Evolutionary conservation across 768 basidiomycete species (phyloP).

Genomic region (Hirschioporus abietinus): DNA sequence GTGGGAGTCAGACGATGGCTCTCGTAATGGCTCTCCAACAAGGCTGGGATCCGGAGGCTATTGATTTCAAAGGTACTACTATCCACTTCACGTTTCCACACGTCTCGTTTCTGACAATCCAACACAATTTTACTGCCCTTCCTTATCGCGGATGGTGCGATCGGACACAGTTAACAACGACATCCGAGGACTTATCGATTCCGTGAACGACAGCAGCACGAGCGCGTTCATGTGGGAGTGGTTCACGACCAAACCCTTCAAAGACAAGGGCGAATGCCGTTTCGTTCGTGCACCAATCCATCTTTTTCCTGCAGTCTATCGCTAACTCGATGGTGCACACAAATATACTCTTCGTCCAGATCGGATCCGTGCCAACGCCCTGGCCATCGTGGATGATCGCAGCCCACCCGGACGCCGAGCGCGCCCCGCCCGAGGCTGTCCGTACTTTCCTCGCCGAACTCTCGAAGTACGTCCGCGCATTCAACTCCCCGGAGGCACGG

Average conservation of each 20-base stretch:
- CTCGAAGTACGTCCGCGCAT: slow-evolving; percentile 58
- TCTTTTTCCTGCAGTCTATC: slow-evolving; percentile 15
- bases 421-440: slow-evolving; percentile 47
- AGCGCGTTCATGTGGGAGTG: slow-evolving; percentile 95
- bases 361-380: slow-evolving; percentile 82
- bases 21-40: slow-evolving; percentile 90
- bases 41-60: slow-evolving; percentile 60
- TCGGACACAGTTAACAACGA: slow-evolving; percentile 70
- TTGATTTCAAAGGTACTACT: slow-evolving; percentile 65
- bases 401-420: slow-evolving; percentile 61
- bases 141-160: too few species aligned
- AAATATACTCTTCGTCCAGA: slow-evolving; percentile 37
- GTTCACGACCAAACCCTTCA: slow-evolving; percentile 83
- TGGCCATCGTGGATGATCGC: slow-evolving; percentile 98
- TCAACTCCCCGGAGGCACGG: slow-evolving; percentile 56
- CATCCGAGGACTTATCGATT: slow-evolving; percentile 74
- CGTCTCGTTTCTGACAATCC: background rate
- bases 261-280: slow-evolving; percentile 70
- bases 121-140: too few species aligned
- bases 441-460: slow-evolving; percentile 58
- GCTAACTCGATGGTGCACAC: background rate
- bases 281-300: slow-evolving; percentile 54
- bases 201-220: slow-evolving; percentile 84
- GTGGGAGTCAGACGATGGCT: slow-evolving; percentile 93
- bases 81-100: slow-evolving; percentile 1